Evolutionary conservation across 176 grass and related monocot genomes (phyloP).

Genomic region (Stipa capillata): DNA sequence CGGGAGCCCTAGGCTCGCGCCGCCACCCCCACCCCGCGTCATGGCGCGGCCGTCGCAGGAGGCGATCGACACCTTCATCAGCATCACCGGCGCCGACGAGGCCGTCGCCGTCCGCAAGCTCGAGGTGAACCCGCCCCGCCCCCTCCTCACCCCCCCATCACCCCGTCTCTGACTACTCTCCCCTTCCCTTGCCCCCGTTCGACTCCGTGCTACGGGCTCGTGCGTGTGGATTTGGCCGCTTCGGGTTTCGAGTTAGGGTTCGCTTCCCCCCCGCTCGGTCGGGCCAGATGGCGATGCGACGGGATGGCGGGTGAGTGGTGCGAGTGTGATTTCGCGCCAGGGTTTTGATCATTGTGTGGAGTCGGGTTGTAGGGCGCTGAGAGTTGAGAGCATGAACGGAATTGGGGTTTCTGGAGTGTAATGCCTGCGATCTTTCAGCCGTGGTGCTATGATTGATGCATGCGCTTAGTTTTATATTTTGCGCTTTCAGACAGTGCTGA

Average conservation of each 20-base stretch:
- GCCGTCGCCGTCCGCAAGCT: slow-evolving; percentile 67
- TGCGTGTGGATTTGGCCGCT: background rate
- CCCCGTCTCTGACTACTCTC: background rate
- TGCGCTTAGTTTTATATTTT: background rate
- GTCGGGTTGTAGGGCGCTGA: background rate
- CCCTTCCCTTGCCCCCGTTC: background rate
- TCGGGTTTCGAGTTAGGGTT: slow-evolving; percentile 17
- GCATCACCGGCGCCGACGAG: slow-evolving; percentile 69
- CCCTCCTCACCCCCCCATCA: background rate
- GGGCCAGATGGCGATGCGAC: background rate
- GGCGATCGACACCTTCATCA: slow-evolving; percentile 77
- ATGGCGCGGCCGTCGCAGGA: slow-evolving; percentile 64
- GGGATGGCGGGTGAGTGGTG: background rate
- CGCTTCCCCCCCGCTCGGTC: background rate
- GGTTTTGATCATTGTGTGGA: background rate
- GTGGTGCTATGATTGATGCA: background rate
- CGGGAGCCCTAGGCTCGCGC: background rate
- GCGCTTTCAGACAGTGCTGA: background rate
- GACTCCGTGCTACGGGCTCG: background rate
- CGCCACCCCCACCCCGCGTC: background rate
- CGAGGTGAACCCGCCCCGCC: slow-evolving; percentile 41
- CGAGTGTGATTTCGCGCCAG: background rate
- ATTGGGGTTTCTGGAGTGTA: background rate
- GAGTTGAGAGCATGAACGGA: background rate
- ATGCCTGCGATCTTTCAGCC: background rate